These are phyloP conservation scores for Solanum okadae DNA, from an alignment of 257 asterid genomes.

Conservation along the genomic window DNA sequence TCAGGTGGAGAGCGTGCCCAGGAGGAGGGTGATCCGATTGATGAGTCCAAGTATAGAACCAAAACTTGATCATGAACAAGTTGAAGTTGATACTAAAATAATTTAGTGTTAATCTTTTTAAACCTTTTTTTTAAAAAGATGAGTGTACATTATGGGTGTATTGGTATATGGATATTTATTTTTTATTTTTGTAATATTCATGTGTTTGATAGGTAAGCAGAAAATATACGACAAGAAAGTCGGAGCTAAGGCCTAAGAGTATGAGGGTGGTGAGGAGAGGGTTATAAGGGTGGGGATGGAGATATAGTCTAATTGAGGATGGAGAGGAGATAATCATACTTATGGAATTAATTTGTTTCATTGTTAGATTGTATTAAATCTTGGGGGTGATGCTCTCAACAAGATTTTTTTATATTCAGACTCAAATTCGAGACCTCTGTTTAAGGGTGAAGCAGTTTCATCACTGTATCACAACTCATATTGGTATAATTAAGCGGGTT, in stretches of 20 bases:
- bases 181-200: neutral
- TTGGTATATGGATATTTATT: neutral
- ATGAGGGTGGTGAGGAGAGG: neutral
- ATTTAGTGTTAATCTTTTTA: neutral
- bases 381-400: accelerated
- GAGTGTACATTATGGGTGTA: neutral
- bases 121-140: neutral
- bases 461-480: neutral
- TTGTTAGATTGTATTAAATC: neutral
- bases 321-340: too few relatives aligned
- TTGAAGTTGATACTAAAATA: neutral
- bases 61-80: neutral
- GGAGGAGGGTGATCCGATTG: conserved; percentile 33
- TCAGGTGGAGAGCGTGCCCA: conserved; percentile 24
- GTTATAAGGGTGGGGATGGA: neutral
- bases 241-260: too few relatives aligned
- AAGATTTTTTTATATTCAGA: too few relatives aligned
- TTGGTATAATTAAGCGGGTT: neutral
- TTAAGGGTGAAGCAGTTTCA: too few relatives aligned
- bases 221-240: too few relatives aligned
- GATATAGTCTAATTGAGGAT: too few relatives aligned
- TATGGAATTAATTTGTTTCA: too few relatives aligned
- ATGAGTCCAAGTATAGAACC: conserved; percentile 33
- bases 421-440: accelerated
- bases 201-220: neutral